Base-by-base conservation (phyloP, 257 asterid species). In the Lavandula angustifolia region DNA sequence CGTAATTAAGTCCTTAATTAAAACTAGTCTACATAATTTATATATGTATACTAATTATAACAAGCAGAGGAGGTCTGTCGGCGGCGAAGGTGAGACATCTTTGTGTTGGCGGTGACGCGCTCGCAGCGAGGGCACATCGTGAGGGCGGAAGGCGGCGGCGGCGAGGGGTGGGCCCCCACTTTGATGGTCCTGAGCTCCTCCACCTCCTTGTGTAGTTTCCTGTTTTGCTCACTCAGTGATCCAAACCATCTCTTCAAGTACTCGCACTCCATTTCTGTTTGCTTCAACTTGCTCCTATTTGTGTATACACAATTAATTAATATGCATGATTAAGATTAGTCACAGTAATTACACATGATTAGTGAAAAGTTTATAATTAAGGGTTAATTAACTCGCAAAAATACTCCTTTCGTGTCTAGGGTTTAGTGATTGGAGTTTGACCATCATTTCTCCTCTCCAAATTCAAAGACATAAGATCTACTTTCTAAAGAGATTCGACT, bases 81-180 rank as follows among this genome's bases (percentile, higher is more conserved):
- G 52, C 67, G n/a, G 12, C 54, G 68, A 60, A 49, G 9, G 47
- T 55, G 54, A 27, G 64, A 73, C 73, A 40, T 61, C 40, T 78
- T 78, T 60, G 74, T 17, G 48, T 22, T 22, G 67, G 9, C 29
- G 32, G 86, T 73, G 69, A 89, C 82, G 2, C 88, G 82, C 75
- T 86, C 75, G 38, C 96, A 89, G 11, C 81, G 78, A n/a, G 96
- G 92, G 72, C 96, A 89, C 96, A 89, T 86, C 0, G 91, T 79
- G 55, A 82, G 72, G 71, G 85, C 51, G 55, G 96, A 78, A 5
- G 86, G 75, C 22, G 75, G 75, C 34, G 77, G 75, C 22, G 62
- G 78, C 3, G 79, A 80, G 57, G n/a, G 77, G 70, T 3, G 77
- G 4, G 78, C 75, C 50, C 80, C 79, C 0, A 64, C 80, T 47